phyloP scores from a whole-genome alignment of 2,329 filamentous ascomycete genomes.

The Aspergillus tubingensis region DNA sequence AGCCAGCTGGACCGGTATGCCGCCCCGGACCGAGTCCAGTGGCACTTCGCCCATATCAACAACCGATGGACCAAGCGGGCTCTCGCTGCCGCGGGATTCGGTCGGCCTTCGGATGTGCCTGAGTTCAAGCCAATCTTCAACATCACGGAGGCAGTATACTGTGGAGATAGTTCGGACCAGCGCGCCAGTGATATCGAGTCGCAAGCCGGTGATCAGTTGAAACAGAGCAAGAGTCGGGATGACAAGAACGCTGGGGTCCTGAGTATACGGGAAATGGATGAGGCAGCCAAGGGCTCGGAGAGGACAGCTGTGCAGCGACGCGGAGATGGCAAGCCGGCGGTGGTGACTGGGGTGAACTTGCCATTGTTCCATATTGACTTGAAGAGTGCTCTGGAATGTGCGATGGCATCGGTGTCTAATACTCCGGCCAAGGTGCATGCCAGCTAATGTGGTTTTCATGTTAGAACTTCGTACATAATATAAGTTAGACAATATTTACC shows the following conservation, averaged over 20 bases:
- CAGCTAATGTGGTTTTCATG: background rate
- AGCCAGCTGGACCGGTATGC: conserved; percentile 88
- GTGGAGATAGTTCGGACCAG: background rate
- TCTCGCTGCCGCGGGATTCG: conserved; percentile 81
- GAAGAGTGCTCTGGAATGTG: conserved; percentile 81
- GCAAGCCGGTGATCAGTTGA: background rate
- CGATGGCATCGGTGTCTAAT: conserved; percentile 55
- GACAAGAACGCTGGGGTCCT: background rate
- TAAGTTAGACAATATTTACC: background rate
- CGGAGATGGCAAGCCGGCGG: conserved; percentile 48
- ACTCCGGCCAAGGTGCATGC: background rate
- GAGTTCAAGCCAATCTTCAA: background rate
- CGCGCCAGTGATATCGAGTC: background rate
- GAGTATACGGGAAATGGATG: background rate
- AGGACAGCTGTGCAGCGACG: background rate
- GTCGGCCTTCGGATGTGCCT: conserved; percentile 36
- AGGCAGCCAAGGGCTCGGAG: background rate
- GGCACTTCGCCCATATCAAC: conserved; percentile 88
- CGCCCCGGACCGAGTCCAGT: conserved; percentile 57
- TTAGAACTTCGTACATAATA: background rate
- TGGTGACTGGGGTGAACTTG: conserved; percentile 78
- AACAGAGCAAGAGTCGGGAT: background rate
- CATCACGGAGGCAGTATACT: background rate
- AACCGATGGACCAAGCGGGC: conserved; percentile 94
- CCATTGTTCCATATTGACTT: conserved; percentile 93